phyloP scores from a whole-genome alignment of 306 rosid genomes.

The Glycyrrhiza uralensis region DNA sequence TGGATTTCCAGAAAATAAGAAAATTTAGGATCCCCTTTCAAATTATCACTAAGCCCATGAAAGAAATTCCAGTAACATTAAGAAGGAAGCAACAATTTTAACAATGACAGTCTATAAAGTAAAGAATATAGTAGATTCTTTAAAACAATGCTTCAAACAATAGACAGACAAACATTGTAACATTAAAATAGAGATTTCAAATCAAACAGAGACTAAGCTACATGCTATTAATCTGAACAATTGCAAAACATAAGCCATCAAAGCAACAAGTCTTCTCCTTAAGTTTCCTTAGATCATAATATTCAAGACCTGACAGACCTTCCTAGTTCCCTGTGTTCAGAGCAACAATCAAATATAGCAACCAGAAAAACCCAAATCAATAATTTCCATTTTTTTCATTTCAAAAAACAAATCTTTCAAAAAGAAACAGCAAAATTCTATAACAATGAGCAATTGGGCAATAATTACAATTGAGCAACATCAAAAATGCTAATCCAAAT shows the following conservation, averaged over 20 bases:
- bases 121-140: neutral
- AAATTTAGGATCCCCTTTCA: slow-evolving; percentile 14
- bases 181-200: neutral
- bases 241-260: neutral
- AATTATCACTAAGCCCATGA: neutral
- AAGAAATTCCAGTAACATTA: neutral
- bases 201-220: too few species aligned
- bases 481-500: slow-evolving; percentile 1
- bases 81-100: neutral
- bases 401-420: too few species aligned
- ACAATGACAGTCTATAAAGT: neutral
- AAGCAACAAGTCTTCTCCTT: too few species aligned
- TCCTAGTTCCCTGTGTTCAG: neutral
- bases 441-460: neutral
- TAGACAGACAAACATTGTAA: neutral
- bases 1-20: slow-evolving; percentile 19
- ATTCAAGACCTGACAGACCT: neutral
- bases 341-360: neutral
- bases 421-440: neutral
- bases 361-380: slow-evolving; percentile 2
- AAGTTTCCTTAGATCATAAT: too few species aligned
- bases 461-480: neutral
- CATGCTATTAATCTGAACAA: neutral
- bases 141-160: neutral
- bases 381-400: too few species aligned